Base-by-base conservation (phyloP, 192 early-diverging fungal genomes). In the Umbelopsis isabellina region DNA sequence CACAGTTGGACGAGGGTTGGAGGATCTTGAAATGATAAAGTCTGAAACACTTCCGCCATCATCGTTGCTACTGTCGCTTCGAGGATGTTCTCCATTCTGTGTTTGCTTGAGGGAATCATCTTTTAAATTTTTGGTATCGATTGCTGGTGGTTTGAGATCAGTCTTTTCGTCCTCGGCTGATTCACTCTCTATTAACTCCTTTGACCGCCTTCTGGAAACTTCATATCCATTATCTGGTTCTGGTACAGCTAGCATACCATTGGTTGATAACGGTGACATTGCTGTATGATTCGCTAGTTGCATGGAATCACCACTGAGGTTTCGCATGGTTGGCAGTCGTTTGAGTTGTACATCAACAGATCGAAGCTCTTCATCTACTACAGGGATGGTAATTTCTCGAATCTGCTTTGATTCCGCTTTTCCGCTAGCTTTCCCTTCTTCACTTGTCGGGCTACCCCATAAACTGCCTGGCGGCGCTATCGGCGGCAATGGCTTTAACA, bases 341-440 rank as follows among this genome's bases (percentile, higher is more conserved):
- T 50, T 72, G 6, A 72, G 46, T 47, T 72, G 70, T 20, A 65
- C 48, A 45, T 72, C 49, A 13, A 72, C 49, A n/a, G 70, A 72
- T 23, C 70, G 58, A 21, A 72, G 30, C 47, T 72, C 55, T 49
- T 72, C 70, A 50, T 72, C 70, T 44, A 50, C 67, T 21, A 68
- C 67, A 16, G 69, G 69, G 23, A 70, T 70, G n/a, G 53, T 70
- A 6, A 70, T 70, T 48, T 70, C 69, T 30, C 44, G 25, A 48
- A 61, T 70, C 23, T 18, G 22, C 23, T 35, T 72, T 2, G 46
- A 18, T 21, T 61, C 46, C 35, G 44, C 27, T 1, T 61, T 30
- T 33, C 13, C 27, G 13, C 33, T n/a, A 16, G 27, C 0, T 18
- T 61, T 33, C 2, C 9, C 55, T 35, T 61, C 55, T 6, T 25